Base-by-base conservation (phyloP, 1,284 basidiomycete genomes). In the Naganishia albida region DNA sequence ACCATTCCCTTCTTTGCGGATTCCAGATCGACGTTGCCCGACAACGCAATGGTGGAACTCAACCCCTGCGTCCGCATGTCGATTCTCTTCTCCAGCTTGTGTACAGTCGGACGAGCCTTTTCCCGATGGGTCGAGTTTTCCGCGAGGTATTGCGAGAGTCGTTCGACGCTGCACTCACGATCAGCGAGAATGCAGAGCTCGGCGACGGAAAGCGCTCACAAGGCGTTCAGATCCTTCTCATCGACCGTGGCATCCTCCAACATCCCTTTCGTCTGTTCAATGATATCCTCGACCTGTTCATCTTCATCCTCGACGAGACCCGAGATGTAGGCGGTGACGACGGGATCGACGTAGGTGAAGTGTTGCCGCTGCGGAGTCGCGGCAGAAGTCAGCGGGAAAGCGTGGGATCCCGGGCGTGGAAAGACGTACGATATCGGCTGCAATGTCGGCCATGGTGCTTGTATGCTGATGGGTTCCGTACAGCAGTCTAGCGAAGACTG, bases 1-100 rank as follows among this genome's bases (percentile, higher is more conserved):
- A 91, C 90, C 88, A 96, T 80, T 80, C 88, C 88, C 83, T 96
- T 94, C 80, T 91, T 93, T 68, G 93, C 91, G 59, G 89, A 91
- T 79, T 96, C 93, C 65, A 97, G 82, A 75, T 96, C 93, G 57
- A 99, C 91, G 51, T 90, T 88, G 70, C 93, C 90, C 0, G 85
- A 83, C 68, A 95, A 83, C 12, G 87, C 89, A 71, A 93, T 90
- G 1, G 92, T 93, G 60, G 82, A 88, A 50, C 89, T 91, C 69
- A 77, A 72, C n/a, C 83, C 85, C 12, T 87, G 81, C 76, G 88
- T 88, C 79, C 91, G 90, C 88, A 99, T 91, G 74, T 97, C 90
- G 82, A 99, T 87, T 49, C 93, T 90, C 78, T 91, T 92, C 77
- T 98, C 95, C 67, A 99, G 82, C 74, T 90, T 88, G 71, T 86